Conservation (phyloP, 768 basidiomycete species). For the Nidularia pulvinata region DNA sequence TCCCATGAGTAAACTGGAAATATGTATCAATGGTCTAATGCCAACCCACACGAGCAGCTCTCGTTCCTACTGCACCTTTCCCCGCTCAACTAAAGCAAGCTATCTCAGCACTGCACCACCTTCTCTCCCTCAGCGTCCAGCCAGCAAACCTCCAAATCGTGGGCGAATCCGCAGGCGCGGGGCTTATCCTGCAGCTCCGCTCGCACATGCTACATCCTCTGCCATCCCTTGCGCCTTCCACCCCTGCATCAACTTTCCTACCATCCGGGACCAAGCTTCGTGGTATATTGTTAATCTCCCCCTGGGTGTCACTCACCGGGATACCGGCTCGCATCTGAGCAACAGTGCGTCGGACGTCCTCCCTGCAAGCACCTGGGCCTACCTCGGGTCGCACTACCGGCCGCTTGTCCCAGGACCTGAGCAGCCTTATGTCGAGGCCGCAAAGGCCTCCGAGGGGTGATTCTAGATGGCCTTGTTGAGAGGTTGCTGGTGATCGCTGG, state of each 20-base stretch:
- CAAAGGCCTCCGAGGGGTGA: constrained; percentile 24
- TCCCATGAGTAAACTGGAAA: background rate
- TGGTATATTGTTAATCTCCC: constrained; percentile 27
- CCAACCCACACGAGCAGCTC: no score
- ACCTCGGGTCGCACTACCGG: constrained; percentile 10
- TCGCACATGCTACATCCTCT: constrained; percentile 28
- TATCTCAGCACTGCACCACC: constrained; percentile 20
- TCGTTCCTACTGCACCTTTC: constrained; percentile 9
- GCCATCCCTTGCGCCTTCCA: constrained; percentile 5
- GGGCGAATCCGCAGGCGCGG: constrained; percentile 32
- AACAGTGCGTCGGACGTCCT: constrained; percentile 21
- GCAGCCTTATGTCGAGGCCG: constrained; percentile 22
- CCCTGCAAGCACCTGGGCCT: constrained; percentile 3
- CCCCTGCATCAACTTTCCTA: constrained; percentile 7
- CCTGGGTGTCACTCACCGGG: constrained; percentile 12
- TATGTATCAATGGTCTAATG: no score
- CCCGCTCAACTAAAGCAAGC: constrained; percentile 26
- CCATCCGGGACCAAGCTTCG: constrained; percentile 11
- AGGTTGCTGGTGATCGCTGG: constrained; percentile 33
- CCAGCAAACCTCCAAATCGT: constrained; percentile 22
- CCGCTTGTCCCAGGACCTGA: constrained; percentile 13
- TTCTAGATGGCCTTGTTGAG: constrained; percentile 22
- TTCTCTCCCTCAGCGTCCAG: constrained; percentile 16
- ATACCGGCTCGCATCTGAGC: constrained; percentile 14
- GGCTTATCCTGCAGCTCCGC: constrained; percentile 23